phyloP scores from a whole-genome alignment of 2,329 filamentous ascomycete species.

The Zasmidium citrigriseum region DNA sequence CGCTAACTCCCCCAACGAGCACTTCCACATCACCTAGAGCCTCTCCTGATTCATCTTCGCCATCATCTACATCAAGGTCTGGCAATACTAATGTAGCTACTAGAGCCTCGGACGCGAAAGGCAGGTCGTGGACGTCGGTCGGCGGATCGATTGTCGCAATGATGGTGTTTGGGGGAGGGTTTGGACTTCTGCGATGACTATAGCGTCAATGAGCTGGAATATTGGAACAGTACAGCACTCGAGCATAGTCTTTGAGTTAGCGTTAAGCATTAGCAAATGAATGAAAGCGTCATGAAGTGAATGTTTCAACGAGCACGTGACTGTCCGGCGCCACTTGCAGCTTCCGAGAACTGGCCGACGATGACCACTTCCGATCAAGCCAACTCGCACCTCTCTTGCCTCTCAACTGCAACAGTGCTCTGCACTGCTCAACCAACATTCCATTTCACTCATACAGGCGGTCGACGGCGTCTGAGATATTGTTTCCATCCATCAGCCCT shows the following conservation, averaged over 20 bases:
- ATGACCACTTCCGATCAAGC: neutral
- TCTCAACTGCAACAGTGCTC: neutral
- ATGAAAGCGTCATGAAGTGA: neutral
- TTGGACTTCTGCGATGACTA: neutral
- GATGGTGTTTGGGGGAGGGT: neutral
- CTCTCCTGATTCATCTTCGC: conserved; percentile 10
- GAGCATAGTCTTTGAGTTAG: no score
- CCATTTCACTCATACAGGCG: neutral
- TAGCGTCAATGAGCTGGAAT: neutral
- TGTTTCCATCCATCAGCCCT: neutral
- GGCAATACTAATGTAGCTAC: conserved; percentile 2
- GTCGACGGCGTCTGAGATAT: neutral
- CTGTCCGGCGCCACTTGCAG: neutral
- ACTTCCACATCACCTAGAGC: conserved; percentile 11
- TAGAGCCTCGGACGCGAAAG: conserved; percentile 1
- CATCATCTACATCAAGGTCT: neutral
- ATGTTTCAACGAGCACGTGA: neutral
- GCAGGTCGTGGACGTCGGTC: neutral
- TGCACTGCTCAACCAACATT: neutral
- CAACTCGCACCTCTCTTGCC: neutral
- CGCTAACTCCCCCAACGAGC: conserved; percentile 16
- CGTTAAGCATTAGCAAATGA: neutral
- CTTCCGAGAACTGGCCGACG: neutral
- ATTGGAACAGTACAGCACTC: neutral
- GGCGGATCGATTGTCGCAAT: neutral